Evolutionary conservation across 495 filamentous ascomycete species (phyloP), one percentile per base, ranked within the genome.

Genomic region (Amniculicola lignicola): DNA sequence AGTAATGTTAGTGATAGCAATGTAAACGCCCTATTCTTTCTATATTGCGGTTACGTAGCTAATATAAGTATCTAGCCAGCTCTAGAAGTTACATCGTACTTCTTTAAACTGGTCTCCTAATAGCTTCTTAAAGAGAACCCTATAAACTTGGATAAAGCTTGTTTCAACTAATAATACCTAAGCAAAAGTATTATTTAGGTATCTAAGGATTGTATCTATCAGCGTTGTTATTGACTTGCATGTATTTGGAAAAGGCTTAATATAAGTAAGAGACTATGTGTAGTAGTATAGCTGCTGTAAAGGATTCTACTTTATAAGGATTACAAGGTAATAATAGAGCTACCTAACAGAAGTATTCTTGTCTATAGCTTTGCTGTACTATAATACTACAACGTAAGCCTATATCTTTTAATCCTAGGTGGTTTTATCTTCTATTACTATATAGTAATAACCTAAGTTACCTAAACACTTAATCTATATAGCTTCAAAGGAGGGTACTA

Each of bases 401-500:
- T 90, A 96, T 1, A 80, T 71, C 39, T 95, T 89, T 0, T 86
- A 77, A 37, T 92, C 88, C 10, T 77, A 71, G 16, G 82, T 70
- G 46, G 89, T 82, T 27, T 80, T 76, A 45, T 90, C 84, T 65
- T 92, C 86, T 22, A 91, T 83, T 1, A 86, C 87, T 86, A 92
- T 90, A 0, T 82, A 73, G 47, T 87, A 87, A 25, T 83, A 69
- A 0, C 81, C 85, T 2, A 93, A 69, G 67, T 93, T 88, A 0
- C 89, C 89, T 0, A 96, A 74, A 62, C 89, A 95, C 59, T 96
- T 91, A 22, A 95, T 87, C 90, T 90, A 96, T 0, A 86, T 94
- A 40, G 90, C 87, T 55, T 86, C 79, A 62, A 91, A 95, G 0
- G 77, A 70, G 1, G 84, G 78, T 0, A 90, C 85, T 0, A 84